These are phyloP conservation scores for Umbilicus rupestris DNA, from an alignment of 164 flowering plant genomes.

Conservation along the genomic window DNA sequence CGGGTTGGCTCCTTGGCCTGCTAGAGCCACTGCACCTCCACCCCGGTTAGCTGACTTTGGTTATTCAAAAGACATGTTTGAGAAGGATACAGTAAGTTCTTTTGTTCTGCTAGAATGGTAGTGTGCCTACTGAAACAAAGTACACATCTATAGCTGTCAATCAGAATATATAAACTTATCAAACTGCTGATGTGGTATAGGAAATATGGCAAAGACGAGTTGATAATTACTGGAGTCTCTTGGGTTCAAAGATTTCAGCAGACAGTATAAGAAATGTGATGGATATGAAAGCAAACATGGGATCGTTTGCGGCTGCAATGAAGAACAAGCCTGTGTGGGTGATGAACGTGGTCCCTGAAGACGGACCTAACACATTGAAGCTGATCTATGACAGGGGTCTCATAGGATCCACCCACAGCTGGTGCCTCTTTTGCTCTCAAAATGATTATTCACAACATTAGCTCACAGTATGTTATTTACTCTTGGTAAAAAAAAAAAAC, in stretches of 20 bases:
- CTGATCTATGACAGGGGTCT: slow-evolving; percentile 38
- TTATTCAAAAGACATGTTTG: slow-evolving; percentile 30
- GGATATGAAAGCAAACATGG: slow-evolving; percentile 45
- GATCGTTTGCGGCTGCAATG: slow-evolving; percentile 42
- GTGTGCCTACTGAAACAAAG: background rate
- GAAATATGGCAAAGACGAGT: slow-evolving; percentile 31
- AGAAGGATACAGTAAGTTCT: slow-evolving; percentile 31
- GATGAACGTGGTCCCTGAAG: slow-evolving; percentile 40
- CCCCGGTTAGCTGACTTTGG: slow-evolving; percentile 44
- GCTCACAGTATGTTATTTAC: too few species aligned
- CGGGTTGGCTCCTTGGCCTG: slow-evolving; percentile 44
- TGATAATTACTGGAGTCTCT: slow-evolving; percentile 31
- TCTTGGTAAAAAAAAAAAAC: too few species aligned
- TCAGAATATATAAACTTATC: too few species aligned
- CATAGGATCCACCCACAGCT: slow-evolving; percentile 30
- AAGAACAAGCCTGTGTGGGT: slow-evolving; percentile 37
- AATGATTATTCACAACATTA: background rate
- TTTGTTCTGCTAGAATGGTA: too few species aligned
- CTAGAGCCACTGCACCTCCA: slow-evolving; percentile 30
- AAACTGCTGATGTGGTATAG: slow-evolving; percentile 15
- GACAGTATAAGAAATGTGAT: slow-evolving; percentile 30
- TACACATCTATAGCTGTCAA: too few species aligned
- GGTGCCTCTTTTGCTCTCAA: slow-evolving; percentile 13
- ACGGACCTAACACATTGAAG: slow-evolving; percentile 39
- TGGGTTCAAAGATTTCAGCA: slow-evolving; percentile 29